Conservation (phyloP, 75 land plant genomes). For the Cunninghamia lanceolata region DNA sequence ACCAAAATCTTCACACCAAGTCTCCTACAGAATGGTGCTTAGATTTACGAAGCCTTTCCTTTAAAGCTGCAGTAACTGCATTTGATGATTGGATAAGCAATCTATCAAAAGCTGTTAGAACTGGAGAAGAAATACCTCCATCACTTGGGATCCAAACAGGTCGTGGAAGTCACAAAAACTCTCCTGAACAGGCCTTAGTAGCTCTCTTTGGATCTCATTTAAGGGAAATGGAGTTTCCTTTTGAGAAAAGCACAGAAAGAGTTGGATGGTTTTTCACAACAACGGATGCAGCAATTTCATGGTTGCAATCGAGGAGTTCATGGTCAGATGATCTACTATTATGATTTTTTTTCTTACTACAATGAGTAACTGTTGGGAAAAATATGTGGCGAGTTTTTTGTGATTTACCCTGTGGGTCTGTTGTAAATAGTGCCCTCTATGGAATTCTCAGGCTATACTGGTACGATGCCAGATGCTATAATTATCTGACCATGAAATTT, state of each 20-base stretch:
- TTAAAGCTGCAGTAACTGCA: constrained; percentile 82
- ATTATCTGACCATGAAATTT: background rate
- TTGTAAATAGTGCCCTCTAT: background rate
- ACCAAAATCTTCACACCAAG: constrained; percentile 64
- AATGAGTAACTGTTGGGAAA: background rate
- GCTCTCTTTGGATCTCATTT: constrained; percentile 52
- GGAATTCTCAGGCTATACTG: background rate
- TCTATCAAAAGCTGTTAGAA: constrained; percentile 30
- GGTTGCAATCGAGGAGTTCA: constrained; percentile 36
- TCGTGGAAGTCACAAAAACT: constrained; percentile 49
- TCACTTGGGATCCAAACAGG: constrained; percentile 66
- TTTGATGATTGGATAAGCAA: constrained; percentile 77
- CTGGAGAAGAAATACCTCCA: constrained; percentile 51
- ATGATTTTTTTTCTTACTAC: background rate
- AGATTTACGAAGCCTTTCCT: constrained; percentile 70
- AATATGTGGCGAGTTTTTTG: background rate
- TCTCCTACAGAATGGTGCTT: constrained; percentile 60
- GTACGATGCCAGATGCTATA: background rate
- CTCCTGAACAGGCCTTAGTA: constrained; percentile 44
- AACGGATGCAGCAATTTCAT: constrained; percentile 41
- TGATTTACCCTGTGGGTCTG: background rate
- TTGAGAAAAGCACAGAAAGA: constrained; percentile 48
- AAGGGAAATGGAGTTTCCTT: constrained; percentile 60
- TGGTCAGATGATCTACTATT: background rate
- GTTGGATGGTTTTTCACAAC: constrained; percentile 68